These are phyloP conservation scores for Apophysomyces trapeziformis DNA, from an alignment of 371 early-diverging fungal species.

Conservation along the genomic window DNA sequence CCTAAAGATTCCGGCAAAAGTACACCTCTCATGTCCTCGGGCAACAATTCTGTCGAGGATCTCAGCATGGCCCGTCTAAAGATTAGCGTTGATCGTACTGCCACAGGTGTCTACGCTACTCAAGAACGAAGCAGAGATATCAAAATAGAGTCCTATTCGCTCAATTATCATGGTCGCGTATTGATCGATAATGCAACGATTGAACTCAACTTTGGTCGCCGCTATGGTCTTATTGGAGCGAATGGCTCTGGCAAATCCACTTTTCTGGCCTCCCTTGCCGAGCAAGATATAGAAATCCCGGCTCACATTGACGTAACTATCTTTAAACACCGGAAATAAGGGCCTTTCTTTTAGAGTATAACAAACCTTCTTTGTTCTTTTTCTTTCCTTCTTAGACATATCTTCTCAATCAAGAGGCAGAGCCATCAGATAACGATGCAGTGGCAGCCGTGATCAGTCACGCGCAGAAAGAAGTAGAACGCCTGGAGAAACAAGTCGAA, in stretches of 20 bases:
- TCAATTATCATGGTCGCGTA: constrained; percentile 92
- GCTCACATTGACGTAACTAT: constrained; percentile 87
- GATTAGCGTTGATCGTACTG: constrained; percentile 72
- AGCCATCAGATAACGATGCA: constrained; percentile 90
- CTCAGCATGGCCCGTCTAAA: constrained; percentile 37
- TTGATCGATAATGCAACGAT: constrained; percentile 93
- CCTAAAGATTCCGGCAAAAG: constrained; percentile 47
- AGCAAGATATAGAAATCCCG: constrained; percentile 95
- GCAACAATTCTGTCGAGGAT: constrained; percentile 42
- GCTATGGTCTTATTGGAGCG: constrained; percentile 96
- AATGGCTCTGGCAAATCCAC: constrained; percentile 99
- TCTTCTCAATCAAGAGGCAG: constrained; percentile 94
- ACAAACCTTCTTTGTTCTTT: background rate
- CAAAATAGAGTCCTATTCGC: constrained; percentile 93
- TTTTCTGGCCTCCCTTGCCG: constrained; percentile 92
- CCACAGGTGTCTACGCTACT: constrained; percentile 94
- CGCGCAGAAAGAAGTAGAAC: constrained; percentile 86
- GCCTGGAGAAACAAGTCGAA: constrained; percentile 92
- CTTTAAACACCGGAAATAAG: no score
- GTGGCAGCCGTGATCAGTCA: constrained; percentile 89
- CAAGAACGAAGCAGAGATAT: constrained; percentile 92
- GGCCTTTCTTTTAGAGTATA: no score
- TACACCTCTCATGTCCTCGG: constrained; percentile 19
- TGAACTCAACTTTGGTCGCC: constrained; percentile 97
- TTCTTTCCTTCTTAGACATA: constrained; percentile 63